phyloP scores from a whole-genome alignment of 768 basidiomycete species.

The Mycena vitilis region DNA sequence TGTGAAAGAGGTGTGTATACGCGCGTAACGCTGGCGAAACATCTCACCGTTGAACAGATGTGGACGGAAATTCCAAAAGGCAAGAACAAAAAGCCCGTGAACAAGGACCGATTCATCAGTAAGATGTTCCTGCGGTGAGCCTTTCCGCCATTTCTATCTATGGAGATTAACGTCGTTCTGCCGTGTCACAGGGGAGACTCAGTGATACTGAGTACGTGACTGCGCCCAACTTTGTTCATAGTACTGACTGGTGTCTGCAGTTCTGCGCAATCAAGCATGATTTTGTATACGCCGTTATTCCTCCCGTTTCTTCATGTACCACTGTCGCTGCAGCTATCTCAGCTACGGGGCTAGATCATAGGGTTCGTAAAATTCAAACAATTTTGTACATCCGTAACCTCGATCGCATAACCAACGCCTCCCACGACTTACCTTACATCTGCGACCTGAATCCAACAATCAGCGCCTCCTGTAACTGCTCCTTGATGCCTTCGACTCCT shows the following conservation, averaged over 20 bases:
- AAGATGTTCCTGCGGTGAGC: conserved; percentile 96
- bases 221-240: conserved; percentile 39
- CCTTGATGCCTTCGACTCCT: conserved; percentile 40
- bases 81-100: conserved; percentile 98
- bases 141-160: conserved; percentile 9
- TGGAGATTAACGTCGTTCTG: conserved; percentile 22
- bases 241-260: conserved; percentile 56
- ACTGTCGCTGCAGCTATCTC: conserved; percentile 9
- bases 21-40: not conserved
- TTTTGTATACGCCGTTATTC: conserved; percentile 5
- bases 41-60: conserved; percentile 69
- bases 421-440: too few species aligned
- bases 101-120: conserved; percentile 99
- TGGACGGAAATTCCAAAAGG: conserved; percentile 99
- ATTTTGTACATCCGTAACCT: conserved; percentile 22
- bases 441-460: conserved; percentile 6
- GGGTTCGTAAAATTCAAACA: conserved; percentile 16
- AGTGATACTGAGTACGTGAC: conserved; percentile 86
- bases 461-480: conserved; percentile 34
- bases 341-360: conserved; percentile 17
- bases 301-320: conserved; percentile 23
- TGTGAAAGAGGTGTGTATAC: conserved; percentile 86
- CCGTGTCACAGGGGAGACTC: conserved; percentile 83
- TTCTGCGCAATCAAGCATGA: conserved; percentile 81
- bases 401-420: conserved; percentile 36